Evolutionary conservation across 495 filamentous ascomycete genomes (phyloP), one percentile per base, ranked within the genome.

Genomic region (Aspergillus sparsus): DNA sequence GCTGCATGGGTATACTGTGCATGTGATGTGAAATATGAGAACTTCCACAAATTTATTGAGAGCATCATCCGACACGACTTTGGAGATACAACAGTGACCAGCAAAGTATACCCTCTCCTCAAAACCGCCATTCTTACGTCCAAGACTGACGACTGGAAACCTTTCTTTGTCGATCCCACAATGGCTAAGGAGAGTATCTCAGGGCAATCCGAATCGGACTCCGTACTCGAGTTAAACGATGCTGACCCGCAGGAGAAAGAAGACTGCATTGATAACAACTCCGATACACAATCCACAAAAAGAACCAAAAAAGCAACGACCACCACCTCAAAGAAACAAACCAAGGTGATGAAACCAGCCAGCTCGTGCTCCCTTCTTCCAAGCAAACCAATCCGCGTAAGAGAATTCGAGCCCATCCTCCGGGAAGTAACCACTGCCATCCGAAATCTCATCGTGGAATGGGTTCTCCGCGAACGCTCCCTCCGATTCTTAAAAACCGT

Each of bases 1-100:
- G 71, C 72, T 5, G 61, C 72, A 11, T 78, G 75, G 75, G 61
- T 80, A 7, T 67, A 67, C 32, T 53, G 59, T 47, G 63, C 66
- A 1, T 58, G 60, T 18, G 60, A 63, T 16, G 6, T 55, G 16
- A 49, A 49, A 6, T 47, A 64, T 62, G 45, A 61, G 31, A 62
- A 58, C 8, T 71, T 70, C 52, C 32, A 62, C n/a, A 67, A 66
- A 10, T 68, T 71, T n/a, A 54, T 56, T 16, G 34, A 63, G 5
- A 69, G 62, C 34, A 44, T 74, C n/a, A 55, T 57, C 1, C 31
- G 31, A 15, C 60, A 72, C 49, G 63, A 68, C 34, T 72, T 69
- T 57, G 69, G 68, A 3, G 71, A 74, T 54, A 59, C 21, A 36
- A 21, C 45, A 6, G 67, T 68, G 37, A 70, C 68, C 2, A 41